Conservation (phyloP, 805 yeast species). For the Kurtzmaniella cleridarum region DNA sequence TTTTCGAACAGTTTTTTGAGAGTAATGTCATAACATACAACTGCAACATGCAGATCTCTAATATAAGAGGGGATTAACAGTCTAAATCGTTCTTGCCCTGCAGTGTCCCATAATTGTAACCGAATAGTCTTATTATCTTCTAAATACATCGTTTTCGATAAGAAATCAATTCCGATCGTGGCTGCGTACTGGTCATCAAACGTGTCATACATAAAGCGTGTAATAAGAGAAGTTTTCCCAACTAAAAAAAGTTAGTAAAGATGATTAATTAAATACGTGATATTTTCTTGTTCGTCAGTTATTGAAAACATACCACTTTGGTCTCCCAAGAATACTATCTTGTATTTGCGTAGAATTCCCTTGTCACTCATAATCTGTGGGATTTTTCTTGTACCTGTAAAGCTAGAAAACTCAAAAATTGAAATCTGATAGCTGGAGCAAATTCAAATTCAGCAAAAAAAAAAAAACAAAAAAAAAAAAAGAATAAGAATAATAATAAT, state of each 20-base stretch:
- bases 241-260: slow-evolving; percentile 34
- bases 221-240: slow-evolving; percentile 92
- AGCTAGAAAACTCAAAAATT: slow-evolving; percentile 1
- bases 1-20: slow-evolving; percentile 78
- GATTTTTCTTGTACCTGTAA: background rate
- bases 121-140: slow-evolving; percentile 90
- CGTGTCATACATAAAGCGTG: slow-evolving; percentile 97
- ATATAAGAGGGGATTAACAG: slow-evolving; percentile 93
- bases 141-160: slow-evolving; percentile 89
- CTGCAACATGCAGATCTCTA: slow-evolving; percentile 95
- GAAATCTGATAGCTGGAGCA: background rate
- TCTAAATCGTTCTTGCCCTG: slow-evolving; percentile 94
- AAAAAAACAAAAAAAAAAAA: too few species aligned
- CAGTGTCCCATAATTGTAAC: slow-evolving; percentile 95
- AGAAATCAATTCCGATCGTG: slow-evolving; percentile 93
- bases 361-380: slow-evolving; percentile 18
- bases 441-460: background rate
- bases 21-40: slow-evolving; percentile 91
- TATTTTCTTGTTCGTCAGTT: background rate
- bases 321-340: slow-evolving; percentile 95
- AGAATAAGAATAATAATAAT: too few species aligned
- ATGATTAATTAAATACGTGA: background rate
- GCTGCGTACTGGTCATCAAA: slow-evolving; percentile 96
- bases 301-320: slow-evolving; percentile 57
- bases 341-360: slow-evolving; percentile 57